phyloP scores from a whole-genome alignment of 805 yeast species.

The Hyphopichia homilentoma region DNA sequence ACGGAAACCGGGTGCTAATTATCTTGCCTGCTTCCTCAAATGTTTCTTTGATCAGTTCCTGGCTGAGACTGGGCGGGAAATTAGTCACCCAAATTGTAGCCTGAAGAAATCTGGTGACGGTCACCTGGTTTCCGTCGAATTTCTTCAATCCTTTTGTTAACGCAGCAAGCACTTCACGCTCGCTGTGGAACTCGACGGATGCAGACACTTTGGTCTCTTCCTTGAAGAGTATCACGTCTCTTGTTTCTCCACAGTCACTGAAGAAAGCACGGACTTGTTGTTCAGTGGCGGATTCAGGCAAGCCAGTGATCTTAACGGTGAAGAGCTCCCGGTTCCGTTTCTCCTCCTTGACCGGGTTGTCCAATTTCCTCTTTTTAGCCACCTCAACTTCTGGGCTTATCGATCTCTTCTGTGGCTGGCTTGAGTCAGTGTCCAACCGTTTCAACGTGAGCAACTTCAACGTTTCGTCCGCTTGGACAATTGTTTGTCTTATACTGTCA shows the following conservation, averaged over 20 bases:
- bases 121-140: constrained; percentile 39
- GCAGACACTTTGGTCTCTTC: constrained; percentile 34
- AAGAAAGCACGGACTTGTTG: constrained; percentile 42
- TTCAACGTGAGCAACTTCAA: too few relatives aligned
- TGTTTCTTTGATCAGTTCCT: constrained; percentile 31
- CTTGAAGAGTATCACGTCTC: constrained; percentile 24
- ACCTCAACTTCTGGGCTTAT: background rate
- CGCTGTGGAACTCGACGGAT: constrained; percentile 52
- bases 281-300: constrained; percentile 41
- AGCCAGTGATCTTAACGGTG: constrained; percentile 50
- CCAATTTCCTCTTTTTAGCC: constrained; percentile 4
- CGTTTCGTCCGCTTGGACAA: constrained; percentile 20
- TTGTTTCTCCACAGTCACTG: constrained; percentile 57
- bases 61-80: constrained; percentile 55
- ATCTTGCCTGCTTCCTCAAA: constrained; percentile 42
- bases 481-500: constrained; percentile 16
- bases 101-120: constrained; percentile 42
- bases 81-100: constrained; percentile 72
- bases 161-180: constrained; percentile 51
- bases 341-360: constrained; percentile 4
- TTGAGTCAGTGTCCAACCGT: background rate
- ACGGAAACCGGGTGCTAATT: constrained; percentile 59
- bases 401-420: constrained; percentile 7
- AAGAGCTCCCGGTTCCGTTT: constrained; percentile 56
- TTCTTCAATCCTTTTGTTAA: constrained; percentile 55